phyloP scores from a whole-genome alignment of 805 yeast genomes.

The Cephaloascus fragrans region DNA sequence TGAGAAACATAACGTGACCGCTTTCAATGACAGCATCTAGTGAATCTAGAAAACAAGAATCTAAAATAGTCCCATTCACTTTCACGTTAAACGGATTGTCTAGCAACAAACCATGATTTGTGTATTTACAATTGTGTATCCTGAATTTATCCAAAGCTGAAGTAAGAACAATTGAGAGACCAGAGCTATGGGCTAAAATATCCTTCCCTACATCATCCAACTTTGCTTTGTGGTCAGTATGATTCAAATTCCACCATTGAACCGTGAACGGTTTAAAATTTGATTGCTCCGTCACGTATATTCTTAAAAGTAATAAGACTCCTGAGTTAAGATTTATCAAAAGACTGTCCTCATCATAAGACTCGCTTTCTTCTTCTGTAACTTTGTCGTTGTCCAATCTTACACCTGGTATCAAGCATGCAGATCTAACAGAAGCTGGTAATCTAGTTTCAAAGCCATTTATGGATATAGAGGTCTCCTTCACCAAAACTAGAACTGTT shows the following conservation, averaged over 20 bases:
- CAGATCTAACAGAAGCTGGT: conserved; percentile 20
- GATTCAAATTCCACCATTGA: conserved; percentile 36
- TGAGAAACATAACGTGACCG: conserved; percentile 22
- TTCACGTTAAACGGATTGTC: conserved; percentile 26
- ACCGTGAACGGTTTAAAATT: conserved; percentile 32
- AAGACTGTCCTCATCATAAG: conserved; percentile 25
- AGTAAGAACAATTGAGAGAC: conserved; percentile 26
- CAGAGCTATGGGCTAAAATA: conserved; percentile 24
- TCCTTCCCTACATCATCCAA: conserved; percentile 12
- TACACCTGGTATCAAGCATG: conserved; percentile 16
- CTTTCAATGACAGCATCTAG: conserved; percentile 11
- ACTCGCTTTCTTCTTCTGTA: not conserved
- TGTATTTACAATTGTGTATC: conserved; percentile 22
- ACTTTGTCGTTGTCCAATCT: not conserved
- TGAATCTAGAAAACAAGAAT: conserved; percentile 32
- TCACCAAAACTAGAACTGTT: conserved; percentile 17
- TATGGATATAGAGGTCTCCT: conserved; percentile 19
- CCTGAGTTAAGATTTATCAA: conserved; percentile 30
- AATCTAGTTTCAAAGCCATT: conserved; percentile 19
- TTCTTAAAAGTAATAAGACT: conserved; percentile 24
- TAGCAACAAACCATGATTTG: conserved; percentile 26
- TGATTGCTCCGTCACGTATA: conserved; percentile 12
- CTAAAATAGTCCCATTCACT: conserved; percentile 29
- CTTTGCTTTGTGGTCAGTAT: conserved; percentile 7
- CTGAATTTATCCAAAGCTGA: conserved; percentile 25